Percentiles rank a stretch among this genome's conserved stretches.
Evolutionary conservation across 352 stramenopile species (phyloP).

Genomic region (Aphanomyces cochlioides): DNA sequence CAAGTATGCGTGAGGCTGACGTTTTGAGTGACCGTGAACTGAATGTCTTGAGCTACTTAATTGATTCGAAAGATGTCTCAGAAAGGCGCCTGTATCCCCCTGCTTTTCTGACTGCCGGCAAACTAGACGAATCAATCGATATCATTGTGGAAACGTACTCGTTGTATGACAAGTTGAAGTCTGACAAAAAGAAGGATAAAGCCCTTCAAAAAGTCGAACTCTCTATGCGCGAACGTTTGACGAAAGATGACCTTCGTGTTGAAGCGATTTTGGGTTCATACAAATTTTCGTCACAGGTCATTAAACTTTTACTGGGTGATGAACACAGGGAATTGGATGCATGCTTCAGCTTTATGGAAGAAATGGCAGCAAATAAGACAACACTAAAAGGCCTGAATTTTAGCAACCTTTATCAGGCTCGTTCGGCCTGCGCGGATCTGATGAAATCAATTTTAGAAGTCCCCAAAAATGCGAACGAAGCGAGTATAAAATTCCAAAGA

Average conservation of each 20-base stretch:
- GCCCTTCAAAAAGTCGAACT: conserved; percentile 82
- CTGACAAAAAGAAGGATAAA: conserved; percentile 88
- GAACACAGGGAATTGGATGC: conserved; percentile 80
- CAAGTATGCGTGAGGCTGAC: conserved; percentile 74
- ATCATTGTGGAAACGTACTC: conserved; percentile 77
- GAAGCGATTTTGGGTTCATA: conserved; percentile 80
- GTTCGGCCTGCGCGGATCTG: conserved; percentile 57
- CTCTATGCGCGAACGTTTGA: conserved; percentile 75
- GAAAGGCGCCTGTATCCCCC: conserved; percentile 81
- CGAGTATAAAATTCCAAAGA: conserved; percentile 85
- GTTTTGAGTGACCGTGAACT: conserved; percentile 83
- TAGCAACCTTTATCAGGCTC: conserved; percentile 70
- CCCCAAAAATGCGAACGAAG: conserved; percentile 63
- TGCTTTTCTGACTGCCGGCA: conserved; percentile 82
- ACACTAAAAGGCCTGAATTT: conserved; percentile 81
- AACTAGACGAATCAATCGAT: conserved; percentile 82
- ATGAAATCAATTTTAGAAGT: conserved; percentile 86
- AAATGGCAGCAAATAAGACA: conserved; percentile 67
- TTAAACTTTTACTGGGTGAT: conserved; percentile 74
- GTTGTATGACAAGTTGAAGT: conserved; percentile 80
- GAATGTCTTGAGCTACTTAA: conserved; percentile 84
- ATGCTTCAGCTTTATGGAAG: conserved; percentile 84
- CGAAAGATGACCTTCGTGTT: conserved; percentile 81
- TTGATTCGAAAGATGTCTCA: conserved; percentile 77
- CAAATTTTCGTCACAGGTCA: conserved; percentile 82